These are phyloP conservation scores for Saccharomyces hybrid DNA, from an alignment of 1,139 yeast species.

Conservation along the genomic window DNA sequence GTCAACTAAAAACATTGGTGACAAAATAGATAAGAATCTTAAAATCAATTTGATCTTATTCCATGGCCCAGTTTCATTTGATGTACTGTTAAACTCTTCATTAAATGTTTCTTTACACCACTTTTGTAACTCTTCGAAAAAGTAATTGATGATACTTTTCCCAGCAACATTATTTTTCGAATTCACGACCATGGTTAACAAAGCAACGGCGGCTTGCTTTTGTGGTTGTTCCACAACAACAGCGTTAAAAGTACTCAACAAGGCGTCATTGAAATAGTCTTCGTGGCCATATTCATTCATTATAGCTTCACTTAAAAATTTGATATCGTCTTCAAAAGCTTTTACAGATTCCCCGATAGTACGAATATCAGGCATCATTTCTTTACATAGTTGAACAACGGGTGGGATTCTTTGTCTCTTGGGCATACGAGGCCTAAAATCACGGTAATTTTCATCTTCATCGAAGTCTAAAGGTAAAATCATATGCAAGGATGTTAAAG, in stretches of 20 bases:
- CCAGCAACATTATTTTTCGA: slow-evolving; percentile 65
- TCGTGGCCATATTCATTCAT: slow-evolving; percentile 64
- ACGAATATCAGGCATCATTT: slow-evolving; percentile 47
- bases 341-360: slow-evolving; percentile 59
- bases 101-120: slow-evolving; percentile 37
- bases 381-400: slow-evolving; percentile 35
- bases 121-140: slow-evolving; percentile 55
- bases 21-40: slow-evolving; percentile 60
- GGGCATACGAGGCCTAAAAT: slow-evolving; percentile 28
- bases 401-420: slow-evolving; percentile 36
- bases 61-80: slow-evolving; percentile 56
- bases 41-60: slow-evolving; percentile 62
- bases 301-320: slow-evolving; percentile 58
- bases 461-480: slow-evolving; percentile 24
- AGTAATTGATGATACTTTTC: slow-evolving; percentile 58
- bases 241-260: slow-evolving; percentile 59
- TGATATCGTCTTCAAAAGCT: slow-evolving; percentile 56
- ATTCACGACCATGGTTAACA: slow-evolving; percentile 63
- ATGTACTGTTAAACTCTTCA: slow-evolving; percentile 20
- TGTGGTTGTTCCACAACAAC: slow-evolving; percentile 85
- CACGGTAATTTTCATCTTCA: slow-evolving; percentile 30
- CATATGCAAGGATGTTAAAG: slow-evolving; percentile 11
- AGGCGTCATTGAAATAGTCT: slow-evolving; percentile 51
- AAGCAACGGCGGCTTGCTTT: slow-evolving; percentile 63
- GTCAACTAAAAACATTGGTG: slow-evolving; percentile 52